Base-by-base conservation (phyloP, 164 flowering plant species). In the Pachysandra terminalis region DNA sequence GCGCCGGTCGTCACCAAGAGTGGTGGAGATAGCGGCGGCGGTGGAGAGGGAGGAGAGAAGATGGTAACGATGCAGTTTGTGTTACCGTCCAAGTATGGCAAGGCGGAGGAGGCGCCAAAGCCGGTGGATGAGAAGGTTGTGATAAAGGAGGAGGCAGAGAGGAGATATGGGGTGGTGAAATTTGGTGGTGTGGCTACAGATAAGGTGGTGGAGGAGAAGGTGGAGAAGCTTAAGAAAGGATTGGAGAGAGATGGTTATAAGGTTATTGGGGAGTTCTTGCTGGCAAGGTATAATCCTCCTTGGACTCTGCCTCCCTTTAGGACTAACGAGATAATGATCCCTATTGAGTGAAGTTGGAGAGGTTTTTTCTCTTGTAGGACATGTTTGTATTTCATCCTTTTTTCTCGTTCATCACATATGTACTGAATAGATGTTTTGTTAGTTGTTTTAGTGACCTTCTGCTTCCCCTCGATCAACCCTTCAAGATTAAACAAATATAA, bases 271-370 rank as follows among this genome's bases (percentile, higher is more conserved):
- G 77, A 82, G 52, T 77, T 67, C 68, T 28, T 84, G 68, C 74
- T 93, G 73, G 98, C 84, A 0, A 85, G 98, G 83, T 93, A 86
- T 62, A 93, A 93, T 77, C 96, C 93, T 57, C 96, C 98, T 0
- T 89, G 91, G 90, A 85, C 96, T 0, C 26, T 90, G 73, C 95
- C 95, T 25, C 41, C 79, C 5, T 85, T 89, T 5, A 83, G 96
- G 81, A 86, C 96, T 22, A 93, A 93, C 66, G 96, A 93, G 72
- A 78, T 93, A 65, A 73, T 89, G 88, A 72, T 90, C 49, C 96
- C 96, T 1, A 65, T 93, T 22, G 86, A 84, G 21, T 45, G 58
- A 15, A 45, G 51, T 13, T 45, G 51, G 51, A 45, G 4, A 32
- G 37, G 37, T 32, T 32, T 32, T 32, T 32, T 7, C 7, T 32